These are phyloP conservation scores for Kwoniella europaea DNA, from an alignment of 768 basidiomycete species.

Conservation along the genomic window DNA sequence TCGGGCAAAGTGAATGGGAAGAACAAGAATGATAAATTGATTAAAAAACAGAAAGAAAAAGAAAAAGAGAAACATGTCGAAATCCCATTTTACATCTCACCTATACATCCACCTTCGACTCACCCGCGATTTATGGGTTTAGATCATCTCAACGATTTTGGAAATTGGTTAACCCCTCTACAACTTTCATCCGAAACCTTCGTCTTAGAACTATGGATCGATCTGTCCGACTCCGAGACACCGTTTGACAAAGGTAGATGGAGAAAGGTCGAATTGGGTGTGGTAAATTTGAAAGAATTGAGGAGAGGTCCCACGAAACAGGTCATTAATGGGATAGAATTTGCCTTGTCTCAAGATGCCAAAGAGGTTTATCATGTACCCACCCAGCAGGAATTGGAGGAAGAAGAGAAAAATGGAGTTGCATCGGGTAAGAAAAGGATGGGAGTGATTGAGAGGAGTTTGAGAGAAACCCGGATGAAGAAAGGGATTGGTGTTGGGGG, in stretches of 20 bases:
- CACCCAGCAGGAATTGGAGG: conserved; percentile 16
- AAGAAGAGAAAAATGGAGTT: conserved; percentile 60
- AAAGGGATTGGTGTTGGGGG: conserved; percentile 57
- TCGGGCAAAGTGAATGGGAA: neutral
- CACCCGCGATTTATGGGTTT: conserved; percentile 77
- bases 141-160: conserved; percentile 64
- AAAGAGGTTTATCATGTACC: conserved; percentile 33
- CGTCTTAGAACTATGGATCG: conserved; percentile 59
- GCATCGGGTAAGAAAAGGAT: conserved; percentile 22
- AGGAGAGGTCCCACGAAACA: conserved; percentile 23
- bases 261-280: conserved; percentile 17
- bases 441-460: conserved; percentile 49
- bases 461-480: conserved; percentile 58
- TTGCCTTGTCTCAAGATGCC: conserved; percentile 35
- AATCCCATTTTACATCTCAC: conserved; percentile 75
- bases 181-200: conserved; percentile 64
- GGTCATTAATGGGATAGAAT: conserved; percentile 37
- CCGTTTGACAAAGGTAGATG: conserved; percentile 38
- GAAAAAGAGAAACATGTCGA: neutral
- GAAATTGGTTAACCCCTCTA: conserved; percentile 65
- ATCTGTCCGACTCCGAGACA: conserved; percentile 25
- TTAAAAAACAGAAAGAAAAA: neutral
- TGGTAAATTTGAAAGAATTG: conserved; percentile 34
- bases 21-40: neutral
- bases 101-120: conserved; percentile 79